Percentiles rank a stretch among this genome's conserved stretches.
phyloP scores from a whole-genome alignment of 1,284 basidiomycete genomes.

The Sporisorium sorghi region DNA sequence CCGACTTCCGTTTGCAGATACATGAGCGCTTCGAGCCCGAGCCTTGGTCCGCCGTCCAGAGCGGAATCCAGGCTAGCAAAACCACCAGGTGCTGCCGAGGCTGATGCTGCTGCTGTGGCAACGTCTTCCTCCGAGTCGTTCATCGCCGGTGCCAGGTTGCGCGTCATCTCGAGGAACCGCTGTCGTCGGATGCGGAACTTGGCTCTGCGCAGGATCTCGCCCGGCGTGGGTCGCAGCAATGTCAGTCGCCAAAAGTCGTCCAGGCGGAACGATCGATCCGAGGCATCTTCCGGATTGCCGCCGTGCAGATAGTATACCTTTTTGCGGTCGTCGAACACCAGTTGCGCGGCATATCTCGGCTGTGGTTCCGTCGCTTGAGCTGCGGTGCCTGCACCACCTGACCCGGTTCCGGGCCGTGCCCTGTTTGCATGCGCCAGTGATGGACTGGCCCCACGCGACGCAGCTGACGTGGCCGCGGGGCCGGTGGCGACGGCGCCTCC shows the following conservation, averaged over 20 bases:
- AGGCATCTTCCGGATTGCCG: conserved; percentile 63
- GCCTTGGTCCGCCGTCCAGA: conserved; percentile 22
- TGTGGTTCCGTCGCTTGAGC: conserved; percentile 43
- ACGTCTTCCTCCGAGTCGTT: conserved; percentile 40
- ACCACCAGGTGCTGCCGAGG: background rate
- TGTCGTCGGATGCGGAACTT: conserved; percentile 69
- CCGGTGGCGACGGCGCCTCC: background rate
- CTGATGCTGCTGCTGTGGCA: conserved; percentile 1
- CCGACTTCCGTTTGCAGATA: conserved; percentile 69
- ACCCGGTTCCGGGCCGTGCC: conserved; percentile 8
- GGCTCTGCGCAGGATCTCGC: conserved; percentile 64
- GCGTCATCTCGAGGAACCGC: conserved; percentile 63
- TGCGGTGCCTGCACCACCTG: conserved; percentile 1
- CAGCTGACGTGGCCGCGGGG: background rate
- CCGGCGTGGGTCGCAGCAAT: conserved; percentile 62
- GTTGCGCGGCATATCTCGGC: conserved; percentile 63
- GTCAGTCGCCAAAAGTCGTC: conserved; percentile 68
- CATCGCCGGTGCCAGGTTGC: conserved; percentile 23
- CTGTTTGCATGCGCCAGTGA: conserved; percentile 1
- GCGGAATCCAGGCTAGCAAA: background rate
- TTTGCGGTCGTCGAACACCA: conserved; percentile 66
- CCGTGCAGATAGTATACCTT: conserved; percentile 69
- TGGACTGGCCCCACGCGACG: background rate
- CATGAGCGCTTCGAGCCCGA: conserved; percentile 65
- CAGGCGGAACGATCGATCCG: conserved; percentile 47